These are phyloP conservation scores for Styphnolobium japonicum DNA, from an alignment of 306 rosid genomes.

Conservation along the genomic window DNA sequence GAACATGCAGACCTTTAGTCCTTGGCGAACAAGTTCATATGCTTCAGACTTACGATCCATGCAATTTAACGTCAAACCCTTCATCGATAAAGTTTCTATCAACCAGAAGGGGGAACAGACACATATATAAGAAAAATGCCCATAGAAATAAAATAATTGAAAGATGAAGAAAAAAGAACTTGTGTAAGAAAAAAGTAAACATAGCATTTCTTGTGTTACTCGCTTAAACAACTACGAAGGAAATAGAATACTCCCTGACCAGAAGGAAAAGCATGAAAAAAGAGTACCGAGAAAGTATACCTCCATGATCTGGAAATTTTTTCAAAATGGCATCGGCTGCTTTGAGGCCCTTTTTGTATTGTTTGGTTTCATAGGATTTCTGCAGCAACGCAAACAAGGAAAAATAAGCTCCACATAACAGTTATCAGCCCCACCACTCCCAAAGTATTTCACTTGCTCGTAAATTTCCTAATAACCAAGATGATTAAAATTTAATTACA, in stretches of 20 bases:
- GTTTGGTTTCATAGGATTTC: conserved; percentile 97
- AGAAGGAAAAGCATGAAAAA: conserved; percentile 6
- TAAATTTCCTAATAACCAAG: background rate
- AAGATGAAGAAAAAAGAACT: background rate
- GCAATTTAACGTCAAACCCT: conserved; percentile 94
- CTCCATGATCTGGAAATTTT: conserved; percentile 95
- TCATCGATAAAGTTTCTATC: conserved; percentile 95
- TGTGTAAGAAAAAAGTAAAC: background rate
- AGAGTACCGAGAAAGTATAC: conserved; percentile 28
- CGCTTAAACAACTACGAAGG: background rate
- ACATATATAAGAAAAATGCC: background rate
- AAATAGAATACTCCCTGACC: background rate
- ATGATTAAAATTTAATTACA: background rate
- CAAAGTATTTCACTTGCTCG: background rate
- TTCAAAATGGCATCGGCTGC: conserved; percentile 93
- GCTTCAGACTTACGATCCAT: conserved; percentile 98
- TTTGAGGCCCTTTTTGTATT: conserved; percentile 92
- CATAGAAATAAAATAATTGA: background rate
- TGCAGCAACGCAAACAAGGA: conserved; percentile 27
- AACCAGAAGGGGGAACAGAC: conserved; percentile 32
- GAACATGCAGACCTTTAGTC: conserved; percentile 62
- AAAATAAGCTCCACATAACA: conserved; percentile 16
- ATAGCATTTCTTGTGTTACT: background rate
- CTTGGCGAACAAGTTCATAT: conserved; percentile 86
- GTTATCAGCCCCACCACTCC: background rate